phyloP scores from a whole-genome alignment of 2,329 filamentous ascomycete species.

The Aureobasidium subglaciale region DNA sequence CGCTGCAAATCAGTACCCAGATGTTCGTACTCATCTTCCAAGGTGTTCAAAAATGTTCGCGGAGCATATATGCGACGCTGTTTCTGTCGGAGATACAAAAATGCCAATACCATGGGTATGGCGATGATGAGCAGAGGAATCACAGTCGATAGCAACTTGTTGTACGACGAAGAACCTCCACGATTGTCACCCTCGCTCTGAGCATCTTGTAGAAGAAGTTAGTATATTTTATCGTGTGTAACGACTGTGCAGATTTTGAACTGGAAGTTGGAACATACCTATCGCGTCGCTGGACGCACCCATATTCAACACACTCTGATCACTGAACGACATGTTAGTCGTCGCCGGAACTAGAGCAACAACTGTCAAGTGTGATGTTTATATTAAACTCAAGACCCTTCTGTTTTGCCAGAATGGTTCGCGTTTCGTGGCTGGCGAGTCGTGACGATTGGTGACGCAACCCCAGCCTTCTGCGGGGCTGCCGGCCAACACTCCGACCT shows the following conservation, averaged over 20 bases:
- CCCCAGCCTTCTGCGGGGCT: not conserved
- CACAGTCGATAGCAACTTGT: constrained; percentile 40
- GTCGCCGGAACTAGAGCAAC: not conserved
- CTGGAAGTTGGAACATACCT: not conserved
- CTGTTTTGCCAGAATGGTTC: not conserved
- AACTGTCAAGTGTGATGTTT: not conserved
- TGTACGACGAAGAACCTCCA: constrained; percentile 3
- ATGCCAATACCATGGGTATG: constrained; percentile 36
- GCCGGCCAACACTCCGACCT: not conserved
- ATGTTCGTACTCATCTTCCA: constrained; percentile 15
- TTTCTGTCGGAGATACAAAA: constrained; percentile 40
- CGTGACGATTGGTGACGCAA: constrained; percentile 11
- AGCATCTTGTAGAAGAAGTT: not conserved
- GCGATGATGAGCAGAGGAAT: constrained; percentile 41
- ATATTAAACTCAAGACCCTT: not conserved
- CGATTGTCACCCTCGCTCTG: constrained; percentile 7
- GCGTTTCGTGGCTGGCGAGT: not conserved
- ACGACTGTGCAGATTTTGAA: no score
- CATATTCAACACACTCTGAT: not conserved
- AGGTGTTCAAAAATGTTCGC: constrained; percentile 22
- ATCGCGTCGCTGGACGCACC: not conserved
- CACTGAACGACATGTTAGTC: not conserved
- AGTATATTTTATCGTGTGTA: not conserved
- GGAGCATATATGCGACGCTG: constrained; percentile 34
- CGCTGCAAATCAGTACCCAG: not conserved